Percentiles rank a stretch among this genome's conserved stretches.
These are phyloP conservation scores for Arthromyces matolae DNA, from an alignment of 768 basidiomycete genomes.

Conservation along the genomic window DNA sequence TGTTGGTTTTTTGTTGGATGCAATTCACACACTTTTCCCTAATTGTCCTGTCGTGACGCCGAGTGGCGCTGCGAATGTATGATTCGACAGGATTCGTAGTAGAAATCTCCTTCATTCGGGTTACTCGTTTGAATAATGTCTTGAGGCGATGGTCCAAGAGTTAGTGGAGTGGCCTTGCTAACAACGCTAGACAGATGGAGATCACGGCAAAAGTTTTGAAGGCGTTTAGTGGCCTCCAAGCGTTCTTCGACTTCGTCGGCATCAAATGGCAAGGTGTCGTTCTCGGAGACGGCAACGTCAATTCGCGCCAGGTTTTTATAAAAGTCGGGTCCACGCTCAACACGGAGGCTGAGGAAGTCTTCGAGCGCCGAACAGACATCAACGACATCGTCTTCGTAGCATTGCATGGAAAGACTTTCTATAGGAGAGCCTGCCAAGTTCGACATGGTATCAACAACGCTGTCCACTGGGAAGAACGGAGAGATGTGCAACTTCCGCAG, in stretches of 20 bases:
- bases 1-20: slow-evolving; percentile 12
- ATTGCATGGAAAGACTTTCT: slow-evolving; percentile 53
- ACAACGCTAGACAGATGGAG: slow-evolving; percentile 39
- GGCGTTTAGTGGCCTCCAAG: slow-evolving; percentile 35
- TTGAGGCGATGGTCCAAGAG: neutral
- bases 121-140: neutral
- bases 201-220: slow-evolving; percentile 49
- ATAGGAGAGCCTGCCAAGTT: slow-evolving; percentile 59
- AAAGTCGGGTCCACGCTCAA: slow-evolving; percentile 45
- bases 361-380: slow-evolving; percentile 56
- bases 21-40: slow-evolving; percentile 10
- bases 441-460: slow-evolving; percentile 54
- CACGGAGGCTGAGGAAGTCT: slow-evolving; percentile 51
- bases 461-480: slow-evolving; percentile 59
- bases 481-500: slow-evolving; percentile 57
- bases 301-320: slow-evolving; percentile 48
- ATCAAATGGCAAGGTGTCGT: slow-evolving; percentile 25
- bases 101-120: neutral
- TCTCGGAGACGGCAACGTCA: slow-evolving; percentile 43
- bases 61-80: slow-evolving; percentile 8
- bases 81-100: neutral
- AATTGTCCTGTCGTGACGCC: slow-evolving; percentile 9
- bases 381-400: slow-evolving; percentile 61
- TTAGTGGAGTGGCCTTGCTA: slow-evolving; percentile 17
- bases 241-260: slow-evolving; percentile 38